Percentiles rank a stretch among this genome's conserved stretches.
Evolutionary conservation across 2,329 filamentous ascomycete genomes (phyloP).

Genomic region (Beauveria sp.): DNA sequence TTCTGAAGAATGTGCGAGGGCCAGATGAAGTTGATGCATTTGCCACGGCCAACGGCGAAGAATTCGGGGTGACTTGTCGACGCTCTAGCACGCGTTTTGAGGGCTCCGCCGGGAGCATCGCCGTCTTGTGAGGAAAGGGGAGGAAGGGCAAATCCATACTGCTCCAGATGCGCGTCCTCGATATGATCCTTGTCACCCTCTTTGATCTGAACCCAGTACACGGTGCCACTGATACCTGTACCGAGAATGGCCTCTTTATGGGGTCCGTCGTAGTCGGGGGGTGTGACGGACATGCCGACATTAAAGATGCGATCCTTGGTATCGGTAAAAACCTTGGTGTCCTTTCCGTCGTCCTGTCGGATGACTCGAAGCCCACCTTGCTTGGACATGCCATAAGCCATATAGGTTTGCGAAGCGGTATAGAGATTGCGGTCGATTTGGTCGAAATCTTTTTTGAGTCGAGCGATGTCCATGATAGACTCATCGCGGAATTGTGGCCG

Average conservation of each 20-base stretch:
- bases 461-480: constrained; percentile 83
- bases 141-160: constrained; percentile 81
- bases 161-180: constrained; percentile 70
- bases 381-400: constrained; percentile 90
- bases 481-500: constrained; percentile 66
- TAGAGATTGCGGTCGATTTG: constrained; percentile 92
- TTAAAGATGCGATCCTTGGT: constrained; percentile 94
- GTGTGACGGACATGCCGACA: constrained; percentile 70
- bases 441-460: constrained; percentile 95
- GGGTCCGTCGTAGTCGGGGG: constrained; percentile 44
- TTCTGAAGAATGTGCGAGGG: constrained; percentile 56
- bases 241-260: constrained; percentile 79
- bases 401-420: constrained; percentile 82
- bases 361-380: constrained; percentile 90
- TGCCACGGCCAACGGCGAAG: constrained; percentile 91
- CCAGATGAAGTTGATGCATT: constrained; percentile 88
- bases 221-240: constrained; percentile 87
- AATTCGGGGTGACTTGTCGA: constrained; percentile 86
- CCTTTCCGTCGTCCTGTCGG: constrained; percentile 84
- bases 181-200: constrained; percentile 72
- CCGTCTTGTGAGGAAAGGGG: constrained; percentile 80
- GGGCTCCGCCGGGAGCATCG: constrained; percentile 81
- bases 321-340: constrained; percentile 86
- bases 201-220: constrained; percentile 88
- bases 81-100: constrained; percentile 90